Percentiles rank a stretch among this genome's conserved stretches.
Evolutionary conservation across 352 stramenopile species (phyloP).

Genomic region (Phytophthora idaei): DNA sequence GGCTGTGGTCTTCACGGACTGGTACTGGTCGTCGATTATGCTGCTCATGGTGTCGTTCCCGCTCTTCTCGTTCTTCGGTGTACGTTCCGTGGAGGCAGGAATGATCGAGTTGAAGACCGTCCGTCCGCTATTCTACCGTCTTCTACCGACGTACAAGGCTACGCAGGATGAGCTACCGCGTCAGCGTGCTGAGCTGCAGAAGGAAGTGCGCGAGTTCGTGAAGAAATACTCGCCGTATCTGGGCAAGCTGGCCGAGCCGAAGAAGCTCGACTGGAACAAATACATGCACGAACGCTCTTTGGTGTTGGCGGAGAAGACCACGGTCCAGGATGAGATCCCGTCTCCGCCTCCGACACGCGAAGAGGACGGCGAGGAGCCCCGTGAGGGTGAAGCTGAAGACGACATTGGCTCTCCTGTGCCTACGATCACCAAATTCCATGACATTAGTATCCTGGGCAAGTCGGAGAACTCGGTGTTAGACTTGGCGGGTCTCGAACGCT

Average conservation of each 20-base stretch:
- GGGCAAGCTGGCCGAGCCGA: conserved; percentile 68
- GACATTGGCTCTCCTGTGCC: conserved; percentile 37
- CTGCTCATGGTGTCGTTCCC: conserved; percentile 83
- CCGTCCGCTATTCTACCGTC: conserved; percentile 79
- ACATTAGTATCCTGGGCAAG: conserved; percentile 80
- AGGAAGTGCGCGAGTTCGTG: conserved; percentile 79
- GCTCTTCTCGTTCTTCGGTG: conserved; percentile 89
- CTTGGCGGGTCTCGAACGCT: conserved; percentile 67
- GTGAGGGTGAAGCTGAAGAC: conserved; percentile 31
- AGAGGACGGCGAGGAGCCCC: conserved; percentile 32
- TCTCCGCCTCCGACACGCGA: conserved; percentile 24
- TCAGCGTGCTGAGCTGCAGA: conserved; percentile 70
- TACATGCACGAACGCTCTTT: conserved; percentile 81
- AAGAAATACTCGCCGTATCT: conserved; percentile 69
- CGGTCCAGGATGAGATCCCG: conserved; percentile 27
- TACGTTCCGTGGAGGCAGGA: conserved; percentile 84
- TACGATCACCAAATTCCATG: conserved; percentile 80
- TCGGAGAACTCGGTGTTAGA: conserved; percentile 77
- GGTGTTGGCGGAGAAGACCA: conserved; percentile 40
- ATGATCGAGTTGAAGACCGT: conserved; percentile 91
- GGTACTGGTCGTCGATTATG: conserved; percentile 86
- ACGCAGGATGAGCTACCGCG: conserved; percentile 79
- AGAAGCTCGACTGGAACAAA: conserved; percentile 82
- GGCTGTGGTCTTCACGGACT: conserved; percentile 81
- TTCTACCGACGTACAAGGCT: conserved; percentile 80